These are phyloP conservation scores for Solanum hybrid DNA, from an alignment of 305 asterid species.

Conservation along the genomic window DNA sequence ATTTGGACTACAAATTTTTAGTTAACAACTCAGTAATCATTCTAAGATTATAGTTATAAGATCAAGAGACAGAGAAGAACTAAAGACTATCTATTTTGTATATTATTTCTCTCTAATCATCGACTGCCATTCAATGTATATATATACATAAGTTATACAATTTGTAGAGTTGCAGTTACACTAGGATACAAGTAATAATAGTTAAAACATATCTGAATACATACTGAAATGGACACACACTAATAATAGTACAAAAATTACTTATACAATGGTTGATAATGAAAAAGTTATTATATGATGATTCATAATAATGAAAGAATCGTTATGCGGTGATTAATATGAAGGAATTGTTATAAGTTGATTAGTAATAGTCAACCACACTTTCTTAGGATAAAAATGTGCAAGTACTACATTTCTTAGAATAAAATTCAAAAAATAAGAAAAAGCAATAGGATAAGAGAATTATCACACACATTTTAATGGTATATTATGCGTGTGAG, in stretches of 20 bases:
- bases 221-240: neutral
- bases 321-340: neutral
- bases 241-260: no score
- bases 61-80: neutral
- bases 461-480: neutral
- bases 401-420: neutral
- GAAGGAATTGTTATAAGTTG: neutral
- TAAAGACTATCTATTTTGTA: neutral
- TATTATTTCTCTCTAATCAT: neutral
- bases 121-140: neutral
- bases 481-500: neutral
- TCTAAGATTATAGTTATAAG: neutral
- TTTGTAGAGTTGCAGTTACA: neutral
- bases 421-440: neutral
- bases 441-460: neutral
- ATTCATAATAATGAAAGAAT: neutral
- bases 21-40: neutral
- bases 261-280: no score
- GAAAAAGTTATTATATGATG: no score
- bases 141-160: no score
- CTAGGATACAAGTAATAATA: neutral
- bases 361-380: neutral
- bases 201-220: neutral
- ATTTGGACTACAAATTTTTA: neutral
- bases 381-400: neutral